These are phyloP conservation scores for Globisporangium orthogonon DNA, from an alignment of 352 stramenopile species.

Conservation along the genomic window DNA sequence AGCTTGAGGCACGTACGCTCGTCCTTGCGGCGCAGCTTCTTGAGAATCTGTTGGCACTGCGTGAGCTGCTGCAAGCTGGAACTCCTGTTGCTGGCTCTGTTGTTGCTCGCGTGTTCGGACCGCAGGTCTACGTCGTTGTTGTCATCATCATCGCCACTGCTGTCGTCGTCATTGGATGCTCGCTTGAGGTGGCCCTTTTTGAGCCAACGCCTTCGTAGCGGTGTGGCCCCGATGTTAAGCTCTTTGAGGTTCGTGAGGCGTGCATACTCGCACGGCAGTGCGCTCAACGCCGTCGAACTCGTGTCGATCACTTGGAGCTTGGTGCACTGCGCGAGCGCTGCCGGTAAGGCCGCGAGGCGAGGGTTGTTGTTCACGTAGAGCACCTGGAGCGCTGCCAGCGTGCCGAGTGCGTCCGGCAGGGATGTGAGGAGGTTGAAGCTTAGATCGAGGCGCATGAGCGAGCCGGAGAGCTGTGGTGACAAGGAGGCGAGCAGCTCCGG, in stretches of 20 bases:
- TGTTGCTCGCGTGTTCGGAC: slow-evolving; percentile 2
- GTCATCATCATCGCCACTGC: background rate
- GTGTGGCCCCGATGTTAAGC: slow-evolving; percentile 70
- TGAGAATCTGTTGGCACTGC: slow-evolving; percentile 42
- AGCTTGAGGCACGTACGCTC: slow-evolving; percentile 52
- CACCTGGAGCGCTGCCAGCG: slow-evolving; percentile 52
- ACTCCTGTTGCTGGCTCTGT: background rate
- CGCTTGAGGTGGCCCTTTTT: slow-evolving; percentile 43
- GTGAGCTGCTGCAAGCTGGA: slow-evolving; percentile 5
- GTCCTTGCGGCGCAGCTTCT: slow-evolving; percentile 54
- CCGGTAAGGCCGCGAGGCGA: slow-evolving; percentile 39
- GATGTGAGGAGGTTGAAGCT: slow-evolving; percentile 68
- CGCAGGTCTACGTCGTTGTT: background rate
- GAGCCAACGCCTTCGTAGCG: slow-evolving; percentile 51
- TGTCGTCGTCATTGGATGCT: slow-evolving; percentile 6
- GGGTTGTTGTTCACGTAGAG: slow-evolving; percentile 87
- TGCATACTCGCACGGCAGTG: slow-evolving; percentile 63
- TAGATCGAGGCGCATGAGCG: slow-evolving; percentile 70
- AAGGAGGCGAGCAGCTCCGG: slow-evolving; percentile 27
- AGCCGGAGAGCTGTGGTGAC: slow-evolving; percentile 16
- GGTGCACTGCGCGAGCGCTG: slow-evolving; percentile 47
- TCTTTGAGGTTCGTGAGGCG: slow-evolving; percentile 48
- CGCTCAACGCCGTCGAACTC: slow-evolving; percentile 49
- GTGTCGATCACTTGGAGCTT: slow-evolving; percentile 72
- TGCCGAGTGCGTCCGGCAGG: slow-evolving; percentile 50